Evolutionary conservation across 257 asterid species (phyloP).

Genomic region (Apocynum venetum): DNA sequence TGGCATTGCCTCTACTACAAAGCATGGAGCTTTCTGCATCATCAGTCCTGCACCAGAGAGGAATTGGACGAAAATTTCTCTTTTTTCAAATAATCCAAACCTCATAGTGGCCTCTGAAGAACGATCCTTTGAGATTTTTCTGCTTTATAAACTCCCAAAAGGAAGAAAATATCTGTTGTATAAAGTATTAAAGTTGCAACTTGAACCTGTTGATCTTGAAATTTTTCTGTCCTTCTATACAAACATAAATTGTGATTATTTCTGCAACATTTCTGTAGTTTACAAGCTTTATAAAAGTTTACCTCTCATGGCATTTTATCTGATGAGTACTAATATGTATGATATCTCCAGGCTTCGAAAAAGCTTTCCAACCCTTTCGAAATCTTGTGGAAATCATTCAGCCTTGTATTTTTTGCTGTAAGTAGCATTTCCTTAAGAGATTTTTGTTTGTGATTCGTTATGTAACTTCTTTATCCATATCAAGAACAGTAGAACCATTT

Average conservation of each 20-base stretch:
- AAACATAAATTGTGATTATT: background rate
- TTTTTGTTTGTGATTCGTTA: background rate
- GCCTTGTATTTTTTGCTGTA: slow-evolving; percentile 95
- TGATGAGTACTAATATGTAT: background rate
- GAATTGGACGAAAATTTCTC: background rate
- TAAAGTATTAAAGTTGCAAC: background rate
- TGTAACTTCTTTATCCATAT: too few relatives aligned
- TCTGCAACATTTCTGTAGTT: background rate
- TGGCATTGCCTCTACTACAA: background rate
- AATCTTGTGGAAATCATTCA: slow-evolving; percentile 87
- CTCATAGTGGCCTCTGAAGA: background rate
- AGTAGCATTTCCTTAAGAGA: slow-evolving; percentile 27
- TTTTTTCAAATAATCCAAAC: background rate
- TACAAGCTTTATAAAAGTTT: background rate
- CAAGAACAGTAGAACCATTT: background rate
- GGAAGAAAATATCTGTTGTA: background rate
- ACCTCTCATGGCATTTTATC: background rate
- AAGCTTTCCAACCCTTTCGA: slow-evolving; percentile 79
- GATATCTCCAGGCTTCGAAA: slow-evolving; percentile 49
- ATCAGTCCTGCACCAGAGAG: background rate
- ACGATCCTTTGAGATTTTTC: background rate
- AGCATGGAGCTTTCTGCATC: background rate
- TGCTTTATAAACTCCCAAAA: background rate
- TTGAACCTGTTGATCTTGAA: background rate
- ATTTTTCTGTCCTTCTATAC: background rate